Evolutionary conservation across 2,329 filamentous ascomycete genomes (phyloP).

Genomic region (Sporothrix curviconia): DNA sequence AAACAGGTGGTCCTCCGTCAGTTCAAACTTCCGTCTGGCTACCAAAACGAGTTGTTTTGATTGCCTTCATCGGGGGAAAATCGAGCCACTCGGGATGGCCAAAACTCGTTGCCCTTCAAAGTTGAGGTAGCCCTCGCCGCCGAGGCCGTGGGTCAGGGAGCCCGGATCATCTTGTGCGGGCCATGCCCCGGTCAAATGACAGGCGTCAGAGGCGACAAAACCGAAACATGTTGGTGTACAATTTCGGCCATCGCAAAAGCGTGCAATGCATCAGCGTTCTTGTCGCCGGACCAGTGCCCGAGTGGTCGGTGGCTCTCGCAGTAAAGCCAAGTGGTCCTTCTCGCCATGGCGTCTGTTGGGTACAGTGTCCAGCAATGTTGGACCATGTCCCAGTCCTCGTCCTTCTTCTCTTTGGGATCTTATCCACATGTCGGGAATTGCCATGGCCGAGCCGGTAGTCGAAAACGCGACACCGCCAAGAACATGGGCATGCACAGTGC

Average conservation of each 20-base stretch:
- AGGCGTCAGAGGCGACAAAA: constrained; percentile 72
- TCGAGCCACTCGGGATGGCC: constrained; percentile 98
- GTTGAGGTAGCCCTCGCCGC: constrained; percentile 95
- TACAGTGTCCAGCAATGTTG: constrained; percentile 77
- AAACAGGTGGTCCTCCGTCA: constrained; percentile 79
- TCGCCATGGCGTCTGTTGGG: constrained; percentile 92
- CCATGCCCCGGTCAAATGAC: constrained; percentile 85
- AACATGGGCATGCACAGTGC: constrained; percentile 83
- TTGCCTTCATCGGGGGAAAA: constrained; percentile 92
- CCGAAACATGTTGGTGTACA: constrained; percentile 99
- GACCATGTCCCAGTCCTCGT: constrained; percentile 89
- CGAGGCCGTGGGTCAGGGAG: constrained; percentile 84
- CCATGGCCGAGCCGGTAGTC: constrained; percentile 98
- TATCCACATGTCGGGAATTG: constrained; percentile 99
- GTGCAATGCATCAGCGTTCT: constrained; percentile 96
- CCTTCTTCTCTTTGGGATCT: constrained; percentile 86
- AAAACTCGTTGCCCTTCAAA: constrained; percentile 99
- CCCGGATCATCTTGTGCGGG: constrained; percentile 96
- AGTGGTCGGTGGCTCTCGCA: constrained; percentile 96
- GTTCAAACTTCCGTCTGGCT: constrained; percentile 90
- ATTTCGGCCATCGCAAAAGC: constrained; percentile 90
- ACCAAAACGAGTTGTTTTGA: constrained; percentile 88
- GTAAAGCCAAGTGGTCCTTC: constrained; percentile 97
- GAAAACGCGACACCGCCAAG: constrained; percentile 90
- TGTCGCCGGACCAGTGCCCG: constrained; percentile 77